Evolutionary conservation across 2,329 filamentous ascomycete species (phyloP).

Genomic region (Metarhizium guizhouense): DNA sequence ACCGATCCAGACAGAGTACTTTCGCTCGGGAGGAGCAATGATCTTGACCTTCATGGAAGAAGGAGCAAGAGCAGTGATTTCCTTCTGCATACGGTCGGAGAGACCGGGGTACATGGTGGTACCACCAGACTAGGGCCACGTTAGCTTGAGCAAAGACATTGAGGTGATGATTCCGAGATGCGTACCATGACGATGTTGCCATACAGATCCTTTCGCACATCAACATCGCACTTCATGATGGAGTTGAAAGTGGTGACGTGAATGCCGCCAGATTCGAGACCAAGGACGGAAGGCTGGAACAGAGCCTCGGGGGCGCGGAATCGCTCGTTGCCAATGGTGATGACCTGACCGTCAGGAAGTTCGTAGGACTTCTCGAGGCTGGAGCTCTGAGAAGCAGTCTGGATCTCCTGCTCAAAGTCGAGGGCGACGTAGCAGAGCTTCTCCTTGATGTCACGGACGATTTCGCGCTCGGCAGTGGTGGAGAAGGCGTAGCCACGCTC

Average conservation of each 20-base stretch:
- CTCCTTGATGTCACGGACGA: constrained; percentile 99
- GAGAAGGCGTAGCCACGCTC: constrained; percentile 99
- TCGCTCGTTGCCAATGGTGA: constrained; percentile 99
- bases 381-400: constrained; percentile 98
- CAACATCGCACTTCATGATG: constrained; percentile 99
- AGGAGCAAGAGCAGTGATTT: constrained; percentile 97
- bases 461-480: constrained; percentile 99
- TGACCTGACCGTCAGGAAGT: constrained; percentile 98
- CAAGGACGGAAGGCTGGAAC: constrained; percentile 97
- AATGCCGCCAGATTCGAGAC: constrained; percentile 97
- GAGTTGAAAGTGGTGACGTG: constrained; percentile 99
- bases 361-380: constrained; percentile 99
- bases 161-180: not conserved
- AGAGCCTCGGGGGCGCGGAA: constrained; percentile 99
- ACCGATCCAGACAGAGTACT: constrained; percentile 99
- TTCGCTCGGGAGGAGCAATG: constrained; percentile 98
- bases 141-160: not conserved
- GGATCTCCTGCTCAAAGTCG: constrained; percentile 99
- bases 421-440: constrained; percentile 99
- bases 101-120: constrained; percentile 99
- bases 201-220: constrained; percentile 99
- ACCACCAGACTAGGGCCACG: constrained; percentile 74
- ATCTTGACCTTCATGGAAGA: constrained; percentile 99
- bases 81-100: constrained; percentile 99
- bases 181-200: constrained; percentile 99